phyloP scores from a whole-genome alignment of 1,284 basidiomycete species.

The Phlebopus sp. region DNA sequence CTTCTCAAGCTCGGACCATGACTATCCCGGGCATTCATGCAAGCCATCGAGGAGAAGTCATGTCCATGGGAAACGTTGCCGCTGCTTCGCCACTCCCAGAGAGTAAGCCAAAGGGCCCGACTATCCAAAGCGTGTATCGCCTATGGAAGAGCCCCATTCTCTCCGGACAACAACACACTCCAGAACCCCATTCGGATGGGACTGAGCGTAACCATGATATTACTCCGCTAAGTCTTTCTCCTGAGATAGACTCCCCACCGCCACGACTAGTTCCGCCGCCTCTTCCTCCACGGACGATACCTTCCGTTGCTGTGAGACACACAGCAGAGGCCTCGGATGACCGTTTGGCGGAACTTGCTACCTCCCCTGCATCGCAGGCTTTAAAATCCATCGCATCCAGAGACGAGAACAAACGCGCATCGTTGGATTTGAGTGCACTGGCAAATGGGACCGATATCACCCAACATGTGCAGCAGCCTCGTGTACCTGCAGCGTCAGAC shows the following conservation, averaged over 20 bases:
- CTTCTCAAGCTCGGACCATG: slow-evolving; percentile 68
- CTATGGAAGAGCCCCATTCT: slow-evolving; percentile 58
- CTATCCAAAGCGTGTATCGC: slow-evolving; percentile 67
- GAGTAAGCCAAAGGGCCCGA: slow-evolving; percentile 42
- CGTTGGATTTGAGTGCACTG: slow-evolving; percentile 14
- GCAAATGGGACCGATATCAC: slow-evolving; percentile 5
- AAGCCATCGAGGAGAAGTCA: slow-evolving; percentile 72
- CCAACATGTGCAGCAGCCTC: background rate
- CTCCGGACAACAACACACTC: slow-evolving; percentile 26
- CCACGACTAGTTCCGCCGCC: slow-evolving; percentile 41
- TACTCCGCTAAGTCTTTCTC: slow-evolving; percentile 20
- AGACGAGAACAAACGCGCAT: slow-evolving; percentile 36
- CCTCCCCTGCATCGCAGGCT: slow-evolving; percentile 47
- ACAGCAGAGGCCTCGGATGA: slow-evolving; percentile 27
- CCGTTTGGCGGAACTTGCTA: slow-evolving; percentile 15
- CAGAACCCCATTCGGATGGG: slow-evolving; percentile 25
- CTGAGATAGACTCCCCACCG: slow-evolving; percentile 13
- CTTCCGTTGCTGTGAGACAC: slow-evolving; percentile 28
- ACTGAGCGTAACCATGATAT: slow-evolving; percentile 33
- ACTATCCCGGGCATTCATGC: slow-evolving; percentile 79
- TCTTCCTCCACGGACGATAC: slow-evolving; percentile 54
- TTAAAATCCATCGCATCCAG: slow-evolving; percentile 54
- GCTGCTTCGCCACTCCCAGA: slow-evolving; percentile 43
- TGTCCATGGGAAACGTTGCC: slow-evolving; percentile 73
- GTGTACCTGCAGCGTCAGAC: slow-evolving; percentile 8